Conservation (phyloP, 805 yeast genomes). For the Lachancea kluyveri region DNA sequence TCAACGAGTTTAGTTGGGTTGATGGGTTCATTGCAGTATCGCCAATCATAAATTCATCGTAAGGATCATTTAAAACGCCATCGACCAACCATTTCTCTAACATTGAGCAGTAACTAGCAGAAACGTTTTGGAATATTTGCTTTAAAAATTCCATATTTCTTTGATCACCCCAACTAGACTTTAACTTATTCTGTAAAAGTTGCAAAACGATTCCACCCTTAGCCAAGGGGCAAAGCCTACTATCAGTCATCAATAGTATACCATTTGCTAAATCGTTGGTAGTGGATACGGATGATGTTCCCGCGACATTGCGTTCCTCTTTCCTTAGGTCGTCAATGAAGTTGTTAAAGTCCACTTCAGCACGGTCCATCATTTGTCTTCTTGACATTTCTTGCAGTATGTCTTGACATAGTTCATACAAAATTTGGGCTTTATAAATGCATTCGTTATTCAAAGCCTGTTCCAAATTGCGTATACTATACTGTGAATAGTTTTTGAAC, state of each 20-base stretch:
- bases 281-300: neutral
- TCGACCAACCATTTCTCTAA: slow-evolving; percentile 71
- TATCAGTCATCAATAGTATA: slow-evolving; percentile 40
- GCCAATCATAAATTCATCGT: slow-evolving; percentile 75
- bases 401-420: slow-evolving; percentile 49
- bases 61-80: slow-evolving; percentile 74
- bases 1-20: slow-evolving; percentile 16
- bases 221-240: slow-evolving; percentile 44
- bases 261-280: slow-evolving; percentile 31
- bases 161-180: slow-evolving; percentile 59
- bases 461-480: slow-evolving; percentile 56
- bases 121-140: slow-evolving; percentile 48
- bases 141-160: slow-evolving; percentile 45
- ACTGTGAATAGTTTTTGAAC: slow-evolving; percentile 41
- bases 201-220: slow-evolving; percentile 76
- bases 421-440: slow-evolving; percentile 37
- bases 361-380: slow-evolving; percentile 31
- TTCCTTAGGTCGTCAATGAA: slow-evolving; percentile 37
- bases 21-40: slow-evolving; percentile 21
- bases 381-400: slow-evolving; percentile 43
- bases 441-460: slow-evolving; percentile 37
- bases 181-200: slow-evolving; percentile 52
- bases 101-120: slow-evolving; percentile 58
- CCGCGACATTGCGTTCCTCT: too few species aligned
- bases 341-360: slow-evolving; percentile 35